Base-by-base conservation (phyloP, 495 filamentous ascomycete genomes). In the Pyronema omphalodes region DNA sequence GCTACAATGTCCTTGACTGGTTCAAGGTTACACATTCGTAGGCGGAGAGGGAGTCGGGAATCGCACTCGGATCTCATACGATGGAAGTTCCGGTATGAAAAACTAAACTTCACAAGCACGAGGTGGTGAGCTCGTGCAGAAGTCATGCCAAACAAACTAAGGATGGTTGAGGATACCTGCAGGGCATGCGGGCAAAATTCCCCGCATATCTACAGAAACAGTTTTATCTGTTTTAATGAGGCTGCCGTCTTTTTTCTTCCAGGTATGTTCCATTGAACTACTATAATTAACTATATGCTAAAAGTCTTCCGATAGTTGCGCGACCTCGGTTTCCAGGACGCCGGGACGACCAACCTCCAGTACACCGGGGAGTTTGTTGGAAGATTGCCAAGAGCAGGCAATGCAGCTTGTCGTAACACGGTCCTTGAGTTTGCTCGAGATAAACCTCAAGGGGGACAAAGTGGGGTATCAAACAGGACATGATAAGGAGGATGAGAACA, bases 21-120 rank as follows among this genome's bases (percentile, higher is more conserved):
- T 93, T 88, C 61, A 76, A 79, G 33, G 67, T 86, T 14, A 84
- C 81, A 0, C 68, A 83, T 36, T 67, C 87, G 1, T 94, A 86
- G 87, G 69, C 62, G 12, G 86, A 94, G 59, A 74, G n/a, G n/a
- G n/a, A n/a, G n/a, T n/a, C n/a, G 70, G 45, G 53, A 58, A 35
- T 46, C 57, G 0, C 34, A 65, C 3, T 61, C 69, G 0, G 54
- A 65, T 0, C 68, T 73, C 14, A 71, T 62, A 0, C 64, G 73
- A 0, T 72, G 74, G 56, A 79, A 74, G 57, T 71, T 82, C 12
- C 75, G 86, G 5, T 73, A 88, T 19, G 78, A 94, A 65, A 88
- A 88, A 58, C 63, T 86, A 1, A 65, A 84, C 15, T 65, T 79
- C 0, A 40, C 57, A 0, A 58, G 67, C 15, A 70, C 71, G 34